Conservation (phyloP, 495 filamentous ascomycete genomes). For the Astrocystis sublimbata region DNA sequence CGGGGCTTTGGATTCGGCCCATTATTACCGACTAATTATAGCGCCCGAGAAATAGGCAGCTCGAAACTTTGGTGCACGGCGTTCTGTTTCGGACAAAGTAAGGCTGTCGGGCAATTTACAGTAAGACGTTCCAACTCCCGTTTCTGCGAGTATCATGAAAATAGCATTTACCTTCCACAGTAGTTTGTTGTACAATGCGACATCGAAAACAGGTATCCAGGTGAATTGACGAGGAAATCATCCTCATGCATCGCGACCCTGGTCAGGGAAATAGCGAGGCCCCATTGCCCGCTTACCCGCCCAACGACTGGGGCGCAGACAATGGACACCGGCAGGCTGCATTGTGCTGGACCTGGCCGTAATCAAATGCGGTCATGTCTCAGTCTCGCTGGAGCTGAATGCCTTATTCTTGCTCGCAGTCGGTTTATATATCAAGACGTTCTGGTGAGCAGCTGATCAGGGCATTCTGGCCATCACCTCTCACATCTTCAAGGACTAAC, state of each 20-base stretch:
- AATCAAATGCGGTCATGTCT: constrained; percentile 3
- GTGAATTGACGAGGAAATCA: not conserved
- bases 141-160: not conserved
- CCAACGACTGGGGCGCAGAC: not conserved
- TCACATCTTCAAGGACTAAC: not conserved
- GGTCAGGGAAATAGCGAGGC: not conserved
- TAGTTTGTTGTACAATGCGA: not conserved
- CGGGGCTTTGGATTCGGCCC: not conserved
- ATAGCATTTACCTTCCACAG: too few species aligned
- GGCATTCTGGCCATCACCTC: not conserved
- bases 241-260: not conserved
- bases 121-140: not conserved
- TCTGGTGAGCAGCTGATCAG: not conserved
- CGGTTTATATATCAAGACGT: not conserved
- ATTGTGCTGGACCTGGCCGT: not conserved
- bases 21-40: not conserved
- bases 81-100: not conserved
- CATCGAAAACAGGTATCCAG: not conserved
- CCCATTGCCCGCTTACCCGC: constrained; percentile 1
- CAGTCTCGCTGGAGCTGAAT: not conserved
- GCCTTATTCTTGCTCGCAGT: not conserved
- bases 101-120: not conserved
- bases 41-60: not conserved
- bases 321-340: not conserved
- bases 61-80: not conserved